A percentile compares a stretch with the other conserved stretches of the same genome.
These are phyloP conservation scores for Colletotrichum ledebouriae DNA, from an alignment of 2,329 filamentous ascomycete species.

Conservation along the genomic window DNA sequence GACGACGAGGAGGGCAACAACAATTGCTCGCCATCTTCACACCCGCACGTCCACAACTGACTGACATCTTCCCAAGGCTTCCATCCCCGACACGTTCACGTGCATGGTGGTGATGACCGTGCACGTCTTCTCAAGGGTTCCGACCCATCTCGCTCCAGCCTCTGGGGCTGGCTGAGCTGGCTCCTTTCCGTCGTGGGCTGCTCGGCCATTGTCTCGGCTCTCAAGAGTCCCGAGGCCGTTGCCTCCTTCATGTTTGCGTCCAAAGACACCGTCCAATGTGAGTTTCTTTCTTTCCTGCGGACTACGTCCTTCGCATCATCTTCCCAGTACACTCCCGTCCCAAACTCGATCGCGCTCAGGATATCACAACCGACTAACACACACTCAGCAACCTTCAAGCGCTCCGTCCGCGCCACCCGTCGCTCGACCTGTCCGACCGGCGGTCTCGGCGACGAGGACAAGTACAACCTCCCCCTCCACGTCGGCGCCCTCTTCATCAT, in stretches of 20 bases:
- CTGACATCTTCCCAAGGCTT: background rate
- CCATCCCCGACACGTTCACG: slow-evolving; percentile 42
- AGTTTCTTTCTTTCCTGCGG: background rate
- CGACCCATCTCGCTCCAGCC: slow-evolving; percentile 47
- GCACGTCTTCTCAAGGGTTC: slow-evolving; percentile 49
- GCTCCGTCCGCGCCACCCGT: slow-evolving; percentile 25
- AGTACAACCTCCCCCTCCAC: slow-evolving; percentile 70
- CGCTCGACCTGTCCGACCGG: slow-evolving; percentile 46
- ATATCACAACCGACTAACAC: slow-evolving; percentile 16
- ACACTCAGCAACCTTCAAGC: slow-evolving; percentile 18
- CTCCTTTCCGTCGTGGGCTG: slow-evolving; percentile 57
- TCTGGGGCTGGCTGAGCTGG: slow-evolving; percentile 59
- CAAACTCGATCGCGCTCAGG: background rate
- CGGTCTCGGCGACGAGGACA: slow-evolving; percentile 48
- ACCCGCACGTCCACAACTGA: background rate
- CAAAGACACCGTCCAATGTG: slow-evolving; percentile 22
- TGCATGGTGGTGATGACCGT: slow-evolving; percentile 58
- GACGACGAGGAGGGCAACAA: background rate
- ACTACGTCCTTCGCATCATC: slow-evolving; percentile 15
- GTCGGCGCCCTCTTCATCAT: slow-evolving; percentile 69
- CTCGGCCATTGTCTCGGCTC: slow-evolving; percentile 48
- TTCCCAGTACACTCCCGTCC: background rate
- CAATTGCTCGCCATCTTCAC: background rate
- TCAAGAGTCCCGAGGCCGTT: slow-evolving; percentile 42
- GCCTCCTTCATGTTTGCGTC: slow-evolving; percentile 32